Conservation (phyloP, 495 filamentous ascomycete species). For the Lasiosphaeria miniovina region DNA sequence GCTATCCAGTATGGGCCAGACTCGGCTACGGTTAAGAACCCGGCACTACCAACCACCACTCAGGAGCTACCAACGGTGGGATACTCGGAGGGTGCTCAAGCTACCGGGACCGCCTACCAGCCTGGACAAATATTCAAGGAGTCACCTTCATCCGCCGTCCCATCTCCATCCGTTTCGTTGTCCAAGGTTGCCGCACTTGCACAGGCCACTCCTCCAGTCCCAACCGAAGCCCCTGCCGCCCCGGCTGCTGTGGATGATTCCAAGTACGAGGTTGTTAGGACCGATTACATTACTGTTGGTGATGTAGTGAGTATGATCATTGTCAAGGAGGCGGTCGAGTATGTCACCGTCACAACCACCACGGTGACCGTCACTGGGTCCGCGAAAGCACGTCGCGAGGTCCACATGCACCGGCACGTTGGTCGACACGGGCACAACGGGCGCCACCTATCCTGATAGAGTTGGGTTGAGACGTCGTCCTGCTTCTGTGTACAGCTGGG, state of each 20-base stretch:
- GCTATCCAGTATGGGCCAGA: constrained; percentile 35
- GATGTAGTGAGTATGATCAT: constrained; percentile 41
- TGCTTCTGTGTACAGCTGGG: too few relatives aligned
- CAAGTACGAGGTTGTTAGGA: constrained; percentile 37
- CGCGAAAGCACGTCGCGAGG: constrained; percentile 24
- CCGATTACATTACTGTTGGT: constrained; percentile 41
- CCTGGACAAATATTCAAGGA: constrained; percentile 31
- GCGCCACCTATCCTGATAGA: too few relatives aligned
- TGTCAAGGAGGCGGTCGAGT: constrained; percentile 44
- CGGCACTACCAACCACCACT: constrained; percentile 13
- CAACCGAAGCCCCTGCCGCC: constrained; percentile 11
- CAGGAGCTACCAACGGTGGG: constrained; percentile 22
- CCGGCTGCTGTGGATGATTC: constrained; percentile 19
- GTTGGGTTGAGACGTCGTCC: too few relatives aligned
- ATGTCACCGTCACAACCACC: constrained; percentile 37
- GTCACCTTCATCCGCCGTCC: background rate
- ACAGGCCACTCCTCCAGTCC: constrained; percentile 3
- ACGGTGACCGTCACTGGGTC: constrained; percentile 26
- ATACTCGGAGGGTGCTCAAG: constrained; percentile 19
- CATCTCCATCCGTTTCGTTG: background rate
- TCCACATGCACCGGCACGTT: constrained; percentile 23
- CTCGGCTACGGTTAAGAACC: constrained; percentile 27
- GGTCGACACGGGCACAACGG: constrained; percentile 11
- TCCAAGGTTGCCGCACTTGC: background rate
- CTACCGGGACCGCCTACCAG: constrained; percentile 13